Base-by-base conservation (phyloP, 345 rosid genomes). In the Arabis hirsuta region DNA sequence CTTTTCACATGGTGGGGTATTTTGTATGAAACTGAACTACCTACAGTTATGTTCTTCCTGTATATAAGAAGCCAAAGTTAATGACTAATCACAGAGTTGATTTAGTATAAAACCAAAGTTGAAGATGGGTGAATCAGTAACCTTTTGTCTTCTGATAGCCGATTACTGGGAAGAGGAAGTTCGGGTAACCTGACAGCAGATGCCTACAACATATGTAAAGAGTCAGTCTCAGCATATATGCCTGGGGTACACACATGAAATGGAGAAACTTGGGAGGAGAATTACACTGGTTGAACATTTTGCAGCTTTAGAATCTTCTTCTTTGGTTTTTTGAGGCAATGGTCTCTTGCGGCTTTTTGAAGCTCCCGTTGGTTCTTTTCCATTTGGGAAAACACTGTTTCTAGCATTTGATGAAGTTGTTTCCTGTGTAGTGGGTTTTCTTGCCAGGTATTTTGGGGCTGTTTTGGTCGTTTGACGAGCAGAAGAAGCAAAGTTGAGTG, bases 111-210 rank as follows among this genome's bases (percentile, higher is more conserved):
- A 67, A n/a, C n/a, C n/a, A n/a, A n/a, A n/a, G 13, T 4, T 62
- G 48, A 69, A 38, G 60, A 32, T 39, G 8, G 16, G 9, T 63
- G 6, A 26, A 63, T 69, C 22, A 24, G 50, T 42, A 48, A 93
- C 96, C 97, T 89, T 75, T 69, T 84, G 51, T 81, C 77, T 75
- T 79, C 83, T 51, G 82, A 54, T 19, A 57, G 84, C 42, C 32
- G 78, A 66, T 31, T 72, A 51, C 47, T 67, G 68, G 78, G 67
- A 80, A 86, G 79, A 74, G 65, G 81, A 65, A 66, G 29, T 74
- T 75, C 71, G n/a, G 84, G 68, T 69, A 55, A 74, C 61, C 57
- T 78, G 62, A 43, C 50, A 78, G 72, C 61, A 65, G 90, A 82
- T 57, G 79, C 87, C 92, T 91, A 65, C 75, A 67, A 26, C 61